phyloP scores from a whole-genome alignment of 1,284 basidiomycete species.

The Xerocomus minutiporus region DNA sequence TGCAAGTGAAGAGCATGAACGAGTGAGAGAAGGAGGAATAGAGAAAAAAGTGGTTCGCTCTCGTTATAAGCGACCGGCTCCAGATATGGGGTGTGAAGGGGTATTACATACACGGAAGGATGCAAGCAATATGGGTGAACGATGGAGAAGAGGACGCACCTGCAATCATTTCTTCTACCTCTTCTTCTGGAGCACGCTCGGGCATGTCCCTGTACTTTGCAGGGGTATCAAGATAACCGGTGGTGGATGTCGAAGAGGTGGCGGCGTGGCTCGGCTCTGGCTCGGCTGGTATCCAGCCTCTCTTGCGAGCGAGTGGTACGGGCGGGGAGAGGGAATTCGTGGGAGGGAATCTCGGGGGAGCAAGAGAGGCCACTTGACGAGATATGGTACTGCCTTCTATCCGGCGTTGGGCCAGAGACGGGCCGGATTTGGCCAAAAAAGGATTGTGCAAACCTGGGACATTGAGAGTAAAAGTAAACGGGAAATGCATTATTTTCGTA shows the following conservation, averaged over 20 bases:
- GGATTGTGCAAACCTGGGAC: constrained; percentile 62
- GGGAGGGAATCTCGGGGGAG: constrained; percentile 24
- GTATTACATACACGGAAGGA: constrained; percentile 22
- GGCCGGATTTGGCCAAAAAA: constrained; percentile 37
- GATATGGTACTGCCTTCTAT: constrained; percentile 18
- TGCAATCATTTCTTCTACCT: constrained; percentile 44
- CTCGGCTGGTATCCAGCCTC: constrained; percentile 65
- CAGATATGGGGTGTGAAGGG: constrained; percentile 15
- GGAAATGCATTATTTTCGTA: constrained; percentile 47
- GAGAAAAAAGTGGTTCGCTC: constrained; percentile 16
- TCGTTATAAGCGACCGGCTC: constrained; percentile 6
- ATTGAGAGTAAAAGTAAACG: constrained; percentile 61
- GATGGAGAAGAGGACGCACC: constrained; percentile 37
- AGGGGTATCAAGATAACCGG: constrained; percentile 62
- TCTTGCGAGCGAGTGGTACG: constrained; percentile 48
- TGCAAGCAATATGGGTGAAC: constrained; percentile 1
- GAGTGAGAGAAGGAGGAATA: constrained; percentile 15
- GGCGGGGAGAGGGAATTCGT: constrained; percentile 25
- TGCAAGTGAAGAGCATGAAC: constrained; percentile 32
- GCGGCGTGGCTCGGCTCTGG: constrained; percentile 51
- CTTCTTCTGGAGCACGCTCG: constrained; percentile 31
- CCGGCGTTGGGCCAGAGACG: constrained; percentile 20
- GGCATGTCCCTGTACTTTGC: constrained; percentile 56
- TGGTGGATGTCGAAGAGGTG: constrained; percentile 48
- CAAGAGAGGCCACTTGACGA: constrained; percentile 20